Evolutionary conservation across 1,284 basidiomycete species (phyloP).

Genomic region (Heterobasidion irregulare): DNA sequence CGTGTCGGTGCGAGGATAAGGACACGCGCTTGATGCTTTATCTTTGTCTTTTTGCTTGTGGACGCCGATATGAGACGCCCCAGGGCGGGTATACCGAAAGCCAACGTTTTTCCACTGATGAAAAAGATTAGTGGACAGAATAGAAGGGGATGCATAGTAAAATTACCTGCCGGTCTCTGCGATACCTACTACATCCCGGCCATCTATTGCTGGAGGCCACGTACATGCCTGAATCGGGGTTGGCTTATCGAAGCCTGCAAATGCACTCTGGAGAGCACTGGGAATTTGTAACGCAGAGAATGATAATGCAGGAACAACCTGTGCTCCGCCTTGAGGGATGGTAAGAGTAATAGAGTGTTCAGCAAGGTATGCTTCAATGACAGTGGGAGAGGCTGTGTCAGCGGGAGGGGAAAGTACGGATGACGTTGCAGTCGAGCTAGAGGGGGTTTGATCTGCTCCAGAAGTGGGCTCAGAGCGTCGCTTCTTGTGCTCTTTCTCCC

Average conservation of each 20-base stretch:
- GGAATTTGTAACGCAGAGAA: conserved; percentile 75
- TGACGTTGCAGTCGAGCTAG: conserved; percentile 8
- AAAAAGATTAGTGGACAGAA: background rate
- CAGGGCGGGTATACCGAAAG: conserved; percentile 91
- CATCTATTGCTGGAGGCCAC: conserved; percentile 84
- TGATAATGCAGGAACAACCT: conserved; percentile 65
- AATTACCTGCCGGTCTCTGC: conserved; percentile 89
- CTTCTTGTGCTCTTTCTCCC: conserved; percentile 1
- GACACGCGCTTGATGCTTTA: conserved; percentile 49
- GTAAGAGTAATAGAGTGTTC: conserved; percentile 74
- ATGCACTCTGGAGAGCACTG: conserved; percentile 50
- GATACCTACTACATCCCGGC: conserved; percentile 89
- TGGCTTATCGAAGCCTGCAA: conserved; percentile 76
- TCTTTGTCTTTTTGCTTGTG: conserved; percentile 22
- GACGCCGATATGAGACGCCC: conserved; percentile 48
- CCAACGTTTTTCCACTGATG: conserved; percentile 87
- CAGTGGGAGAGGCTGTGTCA: conserved; percentile 16
- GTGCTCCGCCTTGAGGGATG: conserved; percentile 31
- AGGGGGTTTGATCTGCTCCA: background rate
- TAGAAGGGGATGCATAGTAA: background rate
- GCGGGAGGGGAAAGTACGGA: conserved; percentile 2
- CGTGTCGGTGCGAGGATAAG: conserved; percentile 91
- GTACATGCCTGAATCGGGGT: conserved; percentile 96
- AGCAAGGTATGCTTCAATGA: conserved; percentile 57
- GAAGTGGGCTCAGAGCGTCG: conserved; percentile 11